phyloP scores from a whole-genome alignment of 108 stramenopile species.

The Pseudonitzschia multistriata region DNA sequence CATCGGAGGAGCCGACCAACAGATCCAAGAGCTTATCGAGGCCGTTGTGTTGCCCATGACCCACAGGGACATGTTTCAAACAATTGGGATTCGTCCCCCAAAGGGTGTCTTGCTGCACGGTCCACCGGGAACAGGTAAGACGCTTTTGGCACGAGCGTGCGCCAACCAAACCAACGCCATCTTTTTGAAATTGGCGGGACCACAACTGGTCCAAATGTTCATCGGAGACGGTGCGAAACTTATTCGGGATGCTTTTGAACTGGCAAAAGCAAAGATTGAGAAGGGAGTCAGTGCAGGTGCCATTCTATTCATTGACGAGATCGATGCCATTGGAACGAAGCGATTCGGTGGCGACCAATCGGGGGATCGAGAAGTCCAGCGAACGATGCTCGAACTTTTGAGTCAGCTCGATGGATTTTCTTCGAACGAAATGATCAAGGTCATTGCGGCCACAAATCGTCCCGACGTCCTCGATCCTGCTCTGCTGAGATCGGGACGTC shows the following conservation, averaged over 20 bases:
- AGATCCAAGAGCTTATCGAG: slow-evolving; percentile 99
- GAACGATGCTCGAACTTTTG: slow-evolving; percentile 99
- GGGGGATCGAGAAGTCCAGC: slow-evolving; percentile 98
- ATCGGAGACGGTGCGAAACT: slow-evolving; percentile 99
- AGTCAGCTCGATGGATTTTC: slow-evolving; percentile 98
- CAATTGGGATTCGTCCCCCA: slow-evolving; percentile 98
- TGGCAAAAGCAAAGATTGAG: slow-evolving; percentile 93
- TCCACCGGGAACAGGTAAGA: slow-evolving; percentile 99
- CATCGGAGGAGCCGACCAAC: slow-evolving; percentile 96
- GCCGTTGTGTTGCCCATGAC: slow-evolving; percentile 99
- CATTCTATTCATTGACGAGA: slow-evolving; percentile 97
- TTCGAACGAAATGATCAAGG: slow-evolving; percentile 98
- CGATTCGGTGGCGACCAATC: slow-evolving; percentile 98
- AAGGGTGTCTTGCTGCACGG: slow-evolving; percentile 97
- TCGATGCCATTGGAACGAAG: slow-evolving; percentile 99
- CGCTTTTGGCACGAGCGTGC: slow-evolving; percentile 97
- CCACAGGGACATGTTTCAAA: slow-evolving; percentile 97
- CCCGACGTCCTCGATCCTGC: slow-evolving; percentile 99
- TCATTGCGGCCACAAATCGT: slow-evolving; percentile 97
- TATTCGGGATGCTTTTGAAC: slow-evolving; percentile 98
- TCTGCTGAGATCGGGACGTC: slow-evolving; percentile 91
- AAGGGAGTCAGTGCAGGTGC: slow-evolving; percentile 64
- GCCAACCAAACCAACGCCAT: slow-evolving; percentile 99
- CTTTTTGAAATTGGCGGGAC: slow-evolving; percentile 98
- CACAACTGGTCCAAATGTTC: slow-evolving; percentile 99